Percentiles rank a stretch among this genome's conserved stretches.
Conservation (phyloP, 495 filamentous ascomycete species). For the Lophium mytilinum region DNA sequence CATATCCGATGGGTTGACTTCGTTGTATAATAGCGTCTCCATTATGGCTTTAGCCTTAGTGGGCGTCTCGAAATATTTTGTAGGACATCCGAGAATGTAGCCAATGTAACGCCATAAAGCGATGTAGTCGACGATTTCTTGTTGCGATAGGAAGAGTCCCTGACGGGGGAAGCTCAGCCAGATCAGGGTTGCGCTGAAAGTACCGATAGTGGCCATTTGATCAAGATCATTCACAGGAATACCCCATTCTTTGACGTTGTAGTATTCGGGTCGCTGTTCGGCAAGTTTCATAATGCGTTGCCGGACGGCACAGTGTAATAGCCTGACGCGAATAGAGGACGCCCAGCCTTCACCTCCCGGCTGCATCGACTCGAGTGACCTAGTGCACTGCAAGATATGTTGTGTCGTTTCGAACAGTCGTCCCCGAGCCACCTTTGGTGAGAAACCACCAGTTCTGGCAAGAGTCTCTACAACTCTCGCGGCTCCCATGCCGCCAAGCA, state of each 20-base stretch:
- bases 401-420: slow-evolving; percentile 70
- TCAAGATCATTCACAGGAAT: slow-evolving; percentile 71
- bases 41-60: slow-evolving; percentile 50
- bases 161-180: slow-evolving; percentile 64
- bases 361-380: slow-evolving; percentile 54
- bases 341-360: slow-evolving; percentile 59
- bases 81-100: slow-evolving; percentile 62
- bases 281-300: slow-evolving; percentile 55
- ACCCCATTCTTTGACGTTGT: slow-evolving; percentile 49
- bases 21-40: slow-evolving; percentile 55
- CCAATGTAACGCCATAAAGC: slow-evolving; percentile 70
- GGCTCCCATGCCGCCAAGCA: slow-evolving; percentile 53
- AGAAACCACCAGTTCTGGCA: slow-evolving; percentile 71
- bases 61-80: slow-evolving; percentile 46
- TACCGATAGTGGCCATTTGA: slow-evolving; percentile 58
- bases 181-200: slow-evolving; percentile 59
- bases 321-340: slow-evolving; percentile 63
- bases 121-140: slow-evolving; percentile 61
- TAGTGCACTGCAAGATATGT: slow-evolving; percentile 64
- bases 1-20: slow-evolving; percentile 55
- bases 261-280: slow-evolving; percentile 50
- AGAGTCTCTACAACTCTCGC: slow-evolving; percentile 65
- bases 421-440: slow-evolving; percentile 55
- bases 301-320: slow-evolving; percentile 67
- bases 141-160: slow-evolving; percentile 55